Percentiles rank a stretch among this genome's conserved stretches.
These are phyloP conservation scores for Aspergillus proliferans DNA, from an alignment of 2,329 filamentous ascomycete genomes.

Conservation along the genomic window DNA sequence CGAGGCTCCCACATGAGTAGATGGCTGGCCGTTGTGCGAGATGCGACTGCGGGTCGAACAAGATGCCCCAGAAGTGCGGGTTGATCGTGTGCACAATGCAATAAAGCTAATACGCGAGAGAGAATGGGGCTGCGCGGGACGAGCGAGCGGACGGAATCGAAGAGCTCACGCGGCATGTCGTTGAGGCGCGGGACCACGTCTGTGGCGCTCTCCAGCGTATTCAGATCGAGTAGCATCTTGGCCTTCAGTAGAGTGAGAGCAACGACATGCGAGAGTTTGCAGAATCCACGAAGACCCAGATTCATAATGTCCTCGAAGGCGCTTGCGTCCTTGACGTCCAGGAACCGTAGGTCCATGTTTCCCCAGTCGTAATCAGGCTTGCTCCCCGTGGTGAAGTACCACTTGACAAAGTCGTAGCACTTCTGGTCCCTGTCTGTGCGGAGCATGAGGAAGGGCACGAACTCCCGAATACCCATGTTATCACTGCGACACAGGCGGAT, in stretches of 20 bases:
- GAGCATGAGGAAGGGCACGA: conserved; percentile 40
- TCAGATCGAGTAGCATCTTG: conserved; percentile 28
- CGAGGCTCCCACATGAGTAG: conserved; percentile 7
- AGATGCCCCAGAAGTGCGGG: neutral
- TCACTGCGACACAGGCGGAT: conserved; percentile 42
- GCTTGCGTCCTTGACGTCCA: conserved; percentile 28
- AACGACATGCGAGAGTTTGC: conserved; percentile 10
- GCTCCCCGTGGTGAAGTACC: conserved; percentile 31
- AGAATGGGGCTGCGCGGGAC: conserved; percentile 19
- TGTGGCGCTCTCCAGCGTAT: conserved; percentile 17
- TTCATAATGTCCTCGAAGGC: conserved; percentile 32
- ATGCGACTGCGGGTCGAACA: neutral
- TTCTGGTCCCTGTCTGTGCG: conserved; percentile 47
- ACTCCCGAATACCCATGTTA: conserved; percentile 38
- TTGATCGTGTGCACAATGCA: conserved; percentile 1
- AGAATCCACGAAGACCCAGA: conserved; percentile 6
- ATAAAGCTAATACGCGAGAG: conserved; percentile 10
- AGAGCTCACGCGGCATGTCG: conserved; percentile 22
- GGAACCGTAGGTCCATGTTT: too few species aligned
- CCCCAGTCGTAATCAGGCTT: conserved; percentile 30
- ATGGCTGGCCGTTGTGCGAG: neutral
- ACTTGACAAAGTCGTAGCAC: conserved; percentile 47
- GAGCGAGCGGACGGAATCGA: conserved; percentile 17
- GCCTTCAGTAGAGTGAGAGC: conserved; percentile 33
- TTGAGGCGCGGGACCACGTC: conserved; percentile 2